Percentiles rank a stretch among this genome's conserved stretches.
phyloP scores from a whole-genome alignment of 176 grass and related monocot genomes.

The Puccinellia tenuiflora region DNA sequence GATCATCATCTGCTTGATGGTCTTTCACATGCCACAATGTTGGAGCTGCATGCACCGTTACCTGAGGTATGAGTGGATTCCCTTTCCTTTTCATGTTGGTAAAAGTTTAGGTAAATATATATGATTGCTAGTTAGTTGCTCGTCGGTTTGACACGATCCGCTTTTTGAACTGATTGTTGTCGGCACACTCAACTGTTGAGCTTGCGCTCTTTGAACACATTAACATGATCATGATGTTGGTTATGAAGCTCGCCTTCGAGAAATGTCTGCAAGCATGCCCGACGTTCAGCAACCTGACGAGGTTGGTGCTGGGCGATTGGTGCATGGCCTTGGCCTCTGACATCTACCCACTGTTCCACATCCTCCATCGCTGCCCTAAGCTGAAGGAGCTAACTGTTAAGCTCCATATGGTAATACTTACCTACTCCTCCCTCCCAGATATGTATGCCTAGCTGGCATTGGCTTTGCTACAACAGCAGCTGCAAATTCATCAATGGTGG shows the following conservation, averaged over 20 bases:
- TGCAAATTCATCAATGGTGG: not conserved
- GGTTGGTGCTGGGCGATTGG: not conserved
- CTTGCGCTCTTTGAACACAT: not conserved
- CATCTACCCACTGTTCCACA: not conserved
- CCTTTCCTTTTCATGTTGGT: not conserved
- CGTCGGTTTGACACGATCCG: not conserved
- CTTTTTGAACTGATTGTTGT: not conserved
- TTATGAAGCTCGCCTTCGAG: not conserved
- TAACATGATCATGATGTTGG: not conserved
- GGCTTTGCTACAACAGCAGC: not conserved
- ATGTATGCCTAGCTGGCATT: not conserved
- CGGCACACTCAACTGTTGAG: no score
- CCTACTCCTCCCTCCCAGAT: not conserved
- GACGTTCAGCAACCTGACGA: not conserved
- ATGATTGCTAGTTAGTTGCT: not conserved
- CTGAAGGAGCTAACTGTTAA: not conserved
- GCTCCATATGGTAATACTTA: not conserved
- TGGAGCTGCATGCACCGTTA: not conserved
- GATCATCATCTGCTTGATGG: not conserved
- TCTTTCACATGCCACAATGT: not conserved
- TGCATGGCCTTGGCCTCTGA: not conserved
- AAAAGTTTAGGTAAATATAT: not conserved
- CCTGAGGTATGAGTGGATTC: not conserved
- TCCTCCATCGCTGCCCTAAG: not conserved
- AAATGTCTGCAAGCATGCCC: not conserved